Conservation (phyloP, 257 asterid genomes). For the Nicotiana obtusifolia region DNA sequence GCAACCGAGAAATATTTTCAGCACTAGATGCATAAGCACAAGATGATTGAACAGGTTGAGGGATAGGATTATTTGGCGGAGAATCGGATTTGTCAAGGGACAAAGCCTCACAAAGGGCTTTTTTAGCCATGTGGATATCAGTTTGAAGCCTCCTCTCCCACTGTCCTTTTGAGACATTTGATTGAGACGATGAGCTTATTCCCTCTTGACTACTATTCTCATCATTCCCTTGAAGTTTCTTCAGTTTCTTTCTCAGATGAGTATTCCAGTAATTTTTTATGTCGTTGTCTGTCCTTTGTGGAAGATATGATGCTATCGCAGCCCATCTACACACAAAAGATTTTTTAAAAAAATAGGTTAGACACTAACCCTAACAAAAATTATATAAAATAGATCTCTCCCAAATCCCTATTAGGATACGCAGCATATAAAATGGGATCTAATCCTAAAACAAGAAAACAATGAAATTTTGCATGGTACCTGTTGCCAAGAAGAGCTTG, state of each 20-base stretch:
- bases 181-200: conserved; percentile 21
- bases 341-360: not conserved
- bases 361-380: too few species aligned
- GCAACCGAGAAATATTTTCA: conserved; percentile 67
- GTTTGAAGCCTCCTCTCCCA: conserved; percentile 82
- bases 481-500: conserved; percentile 78
- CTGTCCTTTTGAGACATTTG: conserved; percentile 49
- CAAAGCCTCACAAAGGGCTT: conserved; percentile 61
- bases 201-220: conserved; percentile 20
- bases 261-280: conserved; percentile 81
- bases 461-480: conserved; percentile 22
- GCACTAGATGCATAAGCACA: conserved; percentile 49
- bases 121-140: conserved; percentile 66
- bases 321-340: conserved; percentile 50
- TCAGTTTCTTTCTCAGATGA: conserved; percentile 52
- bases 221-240: conserved; percentile 30
- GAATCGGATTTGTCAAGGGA: conserved; percentile 34
- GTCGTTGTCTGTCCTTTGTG: conserved; percentile 64
- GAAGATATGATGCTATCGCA: conserved; percentile 80
- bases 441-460: not conserved
- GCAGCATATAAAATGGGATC: not conserved
- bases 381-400: too few species aligned
- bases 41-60: not conserved
- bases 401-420: not conserved
- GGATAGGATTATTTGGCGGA: not conserved